A percentile compares a stretch with the other conserved stretches of the same genome.
Evolutionary conservation across 495 filamentous ascomycete species (phyloP).

Genomic region (Podospora bellae-mahoneyi): DNA sequence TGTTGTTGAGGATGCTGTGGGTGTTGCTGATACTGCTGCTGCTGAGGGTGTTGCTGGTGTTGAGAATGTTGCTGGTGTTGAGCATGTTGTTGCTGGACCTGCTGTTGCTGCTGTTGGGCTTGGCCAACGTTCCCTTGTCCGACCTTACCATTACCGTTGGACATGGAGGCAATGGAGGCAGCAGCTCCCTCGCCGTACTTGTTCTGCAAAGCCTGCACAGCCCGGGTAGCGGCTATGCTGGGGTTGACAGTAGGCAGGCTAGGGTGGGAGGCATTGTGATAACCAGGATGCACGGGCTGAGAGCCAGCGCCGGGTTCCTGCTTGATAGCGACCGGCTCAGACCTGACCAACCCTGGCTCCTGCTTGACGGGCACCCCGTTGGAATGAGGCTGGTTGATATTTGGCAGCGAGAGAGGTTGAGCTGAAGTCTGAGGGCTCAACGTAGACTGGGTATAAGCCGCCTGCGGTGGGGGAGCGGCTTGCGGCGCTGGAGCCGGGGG

Average conservation of each 20-base stretch:
- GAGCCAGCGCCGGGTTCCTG: slow-evolving; percentile 33
- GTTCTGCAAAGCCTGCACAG: slow-evolving; percentile 62
- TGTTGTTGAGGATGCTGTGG: slow-evolving; percentile 24
- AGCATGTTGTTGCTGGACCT: slow-evolving; percentile 41
- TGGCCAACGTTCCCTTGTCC: slow-evolving; percentile 28
- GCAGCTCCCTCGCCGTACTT: slow-evolving; percentile 70
- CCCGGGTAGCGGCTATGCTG: slow-evolving; percentile 58
- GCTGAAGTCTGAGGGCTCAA: slow-evolving; percentile 35
- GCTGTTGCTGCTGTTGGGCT: slow-evolving; percentile 39
- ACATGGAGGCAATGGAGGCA: slow-evolving; percentile 54
- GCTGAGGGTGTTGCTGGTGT: slow-evolving; percentile 35
- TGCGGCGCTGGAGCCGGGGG: slow-evolving; percentile 30
- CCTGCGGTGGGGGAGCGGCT: slow-evolving; percentile 31
- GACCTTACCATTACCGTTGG: slow-evolving; percentile 34
- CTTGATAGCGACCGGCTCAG: slow-evolving; percentile 35
- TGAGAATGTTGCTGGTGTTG: slow-evolving; percentile 32
- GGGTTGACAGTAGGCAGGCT: slow-evolving; percentile 18
- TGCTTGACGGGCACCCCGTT: slow-evolving; percentile 63
- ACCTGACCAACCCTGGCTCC: slow-evolving; percentile 61
- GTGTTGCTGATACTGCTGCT: slow-evolving; percentile 48
- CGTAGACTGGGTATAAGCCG: slow-evolving; percentile 37
- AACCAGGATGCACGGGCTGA: slow-evolving; percentile 15
- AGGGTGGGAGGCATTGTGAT: slow-evolving; percentile 20
- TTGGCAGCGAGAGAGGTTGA: slow-evolving; percentile 41
- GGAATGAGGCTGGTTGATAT: slow-evolving; percentile 32